A percentile compares a stretch with the other conserved stretches of the same genome.
These are phyloP conservation scores for Fusarium buxicola DNA, from an alignment of 2,329 filamentous ascomycete genomes.

Conservation along the genomic window DNA sequence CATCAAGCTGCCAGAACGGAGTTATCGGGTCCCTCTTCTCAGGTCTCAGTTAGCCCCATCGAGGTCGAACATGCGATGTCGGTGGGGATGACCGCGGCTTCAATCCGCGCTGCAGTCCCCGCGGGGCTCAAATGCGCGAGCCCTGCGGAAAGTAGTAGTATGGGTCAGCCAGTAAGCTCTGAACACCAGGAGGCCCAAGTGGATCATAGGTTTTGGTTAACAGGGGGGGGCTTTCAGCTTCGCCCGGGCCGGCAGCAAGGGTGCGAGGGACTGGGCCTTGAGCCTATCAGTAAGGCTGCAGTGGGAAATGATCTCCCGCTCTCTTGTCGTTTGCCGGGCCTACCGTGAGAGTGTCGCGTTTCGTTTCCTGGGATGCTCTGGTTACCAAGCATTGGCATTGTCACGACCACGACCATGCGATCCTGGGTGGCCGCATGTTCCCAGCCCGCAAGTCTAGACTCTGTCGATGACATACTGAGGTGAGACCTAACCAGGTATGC, in stretches of 20 bases:
- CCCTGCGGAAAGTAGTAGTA: constrained; percentile 16
- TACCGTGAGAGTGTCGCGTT: constrained; percentile 9
- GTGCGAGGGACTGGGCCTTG: constrained; percentile 3
- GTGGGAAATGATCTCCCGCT: constrained; percentile 10
- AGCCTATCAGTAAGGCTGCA: too few relatives aligned
- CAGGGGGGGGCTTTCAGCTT: constrained; percentile 12
- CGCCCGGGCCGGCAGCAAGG: neutral
- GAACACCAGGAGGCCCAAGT: constrained; percentile 10
- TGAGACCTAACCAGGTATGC: neutral
- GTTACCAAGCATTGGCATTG: constrained; percentile 14
- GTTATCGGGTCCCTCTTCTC: constrained; percentile 7
- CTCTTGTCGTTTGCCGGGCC: neutral
- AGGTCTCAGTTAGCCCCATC: constrained; percentile 1
- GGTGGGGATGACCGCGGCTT: constrained; percentile 5
- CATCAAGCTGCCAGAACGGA: constrained; percentile 1
- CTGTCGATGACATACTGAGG: neutral
- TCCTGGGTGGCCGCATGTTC: neutral
- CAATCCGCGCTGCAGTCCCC: constrained; percentile 21
- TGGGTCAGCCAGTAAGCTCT: neutral
- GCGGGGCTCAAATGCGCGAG: constrained; percentile 27
- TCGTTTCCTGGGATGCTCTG: constrained; percentile 13
- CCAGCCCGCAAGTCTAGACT: constrained; percentile 12
- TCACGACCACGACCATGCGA: neutral
- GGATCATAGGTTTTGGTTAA: constrained; percentile 19
- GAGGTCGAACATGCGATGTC: neutral